Conservation (phyloP, 371 early-diverging fungal genomes). For the Mortierella sp. region DNA sequence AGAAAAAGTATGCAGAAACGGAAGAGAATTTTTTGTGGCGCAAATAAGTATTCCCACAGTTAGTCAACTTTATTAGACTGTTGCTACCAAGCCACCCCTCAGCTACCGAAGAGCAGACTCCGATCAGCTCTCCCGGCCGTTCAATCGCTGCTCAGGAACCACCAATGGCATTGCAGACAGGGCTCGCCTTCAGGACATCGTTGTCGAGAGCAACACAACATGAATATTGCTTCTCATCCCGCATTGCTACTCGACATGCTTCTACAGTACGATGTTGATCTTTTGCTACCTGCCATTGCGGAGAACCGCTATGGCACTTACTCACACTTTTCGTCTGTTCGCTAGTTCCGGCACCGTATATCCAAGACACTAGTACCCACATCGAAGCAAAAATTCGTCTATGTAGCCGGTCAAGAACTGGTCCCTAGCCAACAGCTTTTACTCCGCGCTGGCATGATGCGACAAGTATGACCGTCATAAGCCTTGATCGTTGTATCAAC, state of each 20-base stretch:
- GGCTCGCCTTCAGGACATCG: slow-evolving; percentile 1
- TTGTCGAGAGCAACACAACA: background rate
- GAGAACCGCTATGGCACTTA: background rate
- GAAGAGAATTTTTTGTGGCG: too few species aligned
- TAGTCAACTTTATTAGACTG: too few species aligned
- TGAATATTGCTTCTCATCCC: background rate
- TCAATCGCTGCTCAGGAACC: too few species aligned
- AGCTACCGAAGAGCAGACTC: too few species aligned
- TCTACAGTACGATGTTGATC: slow-evolving; percentile 6
- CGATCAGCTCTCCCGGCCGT: too few species aligned
- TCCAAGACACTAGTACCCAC: slow-evolving; percentile 45
- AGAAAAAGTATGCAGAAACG: too few species aligned
- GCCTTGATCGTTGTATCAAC: background rate
- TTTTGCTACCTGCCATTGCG: background rate
- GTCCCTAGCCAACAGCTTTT: slow-evolving; percentile 53
- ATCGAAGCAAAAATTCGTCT: slow-evolving; percentile 50
- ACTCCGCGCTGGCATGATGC: slow-evolving; percentile 54
- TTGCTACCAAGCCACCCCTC: too few species aligned
- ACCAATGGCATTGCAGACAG: slow-evolving; percentile 24
- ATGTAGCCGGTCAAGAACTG: slow-evolving; percentile 52
- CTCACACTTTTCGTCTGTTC: too few species aligned
- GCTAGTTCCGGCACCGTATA: slow-evolving; percentile 46
- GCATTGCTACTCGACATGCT: slow-evolving; percentile 4
- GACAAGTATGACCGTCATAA: slow-evolving; percentile 51
- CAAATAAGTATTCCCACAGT: too few species aligned